These are phyloP conservation scores for Heliamphora exappendiculata DNA, from an alignment of 148 eudicot species.

Conservation along the genomic window DNA sequence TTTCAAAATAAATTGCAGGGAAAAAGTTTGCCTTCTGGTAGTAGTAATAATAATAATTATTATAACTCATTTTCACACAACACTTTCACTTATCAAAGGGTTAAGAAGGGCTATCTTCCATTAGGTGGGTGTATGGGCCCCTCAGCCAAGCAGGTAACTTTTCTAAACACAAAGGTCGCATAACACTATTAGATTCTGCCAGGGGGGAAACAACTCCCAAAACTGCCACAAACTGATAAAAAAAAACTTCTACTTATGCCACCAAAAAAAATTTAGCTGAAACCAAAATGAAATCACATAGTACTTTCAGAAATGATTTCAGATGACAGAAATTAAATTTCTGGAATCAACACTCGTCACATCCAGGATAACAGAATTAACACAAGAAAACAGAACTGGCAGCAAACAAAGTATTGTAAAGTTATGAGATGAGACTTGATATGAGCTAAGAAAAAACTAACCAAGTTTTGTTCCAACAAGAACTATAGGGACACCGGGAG, in stretches of 20 bases:
- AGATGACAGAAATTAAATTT: not conserved
- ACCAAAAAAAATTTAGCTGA: not conserved
- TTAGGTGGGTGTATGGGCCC: not conserved
- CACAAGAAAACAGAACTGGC: not conserved
- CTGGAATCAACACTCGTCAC: not conserved
- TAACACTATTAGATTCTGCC: not conserved
- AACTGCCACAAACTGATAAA: not conserved
- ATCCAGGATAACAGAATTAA: not conserved
- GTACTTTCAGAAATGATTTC: not conserved
- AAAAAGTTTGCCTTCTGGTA: too few relatives aligned
- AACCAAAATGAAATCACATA: not conserved
- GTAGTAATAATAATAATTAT: too few relatives aligned
- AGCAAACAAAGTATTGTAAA: too few relatives aligned
- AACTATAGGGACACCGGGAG: constrained; percentile 96
- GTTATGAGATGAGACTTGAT: not conserved
- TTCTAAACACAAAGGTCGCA: not conserved
- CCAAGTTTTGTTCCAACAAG: constrained; percentile 98
- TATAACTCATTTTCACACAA: too few relatives aligned
- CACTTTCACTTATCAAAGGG: too few relatives aligned
- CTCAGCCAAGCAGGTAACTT: constrained; percentile 2
- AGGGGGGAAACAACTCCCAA: not conserved
- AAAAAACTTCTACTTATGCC: not conserved
- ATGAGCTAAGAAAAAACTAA: constrained; percentile 32
- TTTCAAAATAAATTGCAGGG: too few relatives aligned
- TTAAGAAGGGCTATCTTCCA: too few relatives aligned